Percentiles rank a stretch among this genome's conserved stretches.
Evolutionary conservation across 805 yeast species (phyloP).

Genomic region (Pichia pseudocactophila): DNA sequence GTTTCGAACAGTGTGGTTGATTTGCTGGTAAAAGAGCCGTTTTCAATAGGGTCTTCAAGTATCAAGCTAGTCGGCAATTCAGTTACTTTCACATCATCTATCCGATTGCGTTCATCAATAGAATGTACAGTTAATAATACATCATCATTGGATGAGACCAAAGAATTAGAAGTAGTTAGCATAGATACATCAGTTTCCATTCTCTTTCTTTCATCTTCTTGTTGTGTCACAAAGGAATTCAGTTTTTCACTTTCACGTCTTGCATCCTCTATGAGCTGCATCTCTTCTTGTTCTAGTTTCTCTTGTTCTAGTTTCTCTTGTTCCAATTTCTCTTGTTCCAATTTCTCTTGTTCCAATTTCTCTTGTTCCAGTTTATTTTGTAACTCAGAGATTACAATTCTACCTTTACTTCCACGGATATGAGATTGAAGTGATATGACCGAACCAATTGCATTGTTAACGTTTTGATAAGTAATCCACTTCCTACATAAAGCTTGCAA

Average conservation of each 20-base stretch:
- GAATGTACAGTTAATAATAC: no score
- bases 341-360: slow-evolving; percentile 82
- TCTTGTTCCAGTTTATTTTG: slow-evolving; percentile 84
- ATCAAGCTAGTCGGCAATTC: no score
- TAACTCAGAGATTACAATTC: slow-evolving; percentile 51
- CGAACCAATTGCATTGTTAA: slow-evolving; percentile 27
- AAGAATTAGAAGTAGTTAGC: not conserved
- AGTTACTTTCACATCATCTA: no score
- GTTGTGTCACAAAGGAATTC: slow-evolving; percentile 25
- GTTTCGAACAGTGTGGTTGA: not conserved
- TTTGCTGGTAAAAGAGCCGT: not conserved
- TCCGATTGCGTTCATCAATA: no score
- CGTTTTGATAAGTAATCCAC: slow-evolving; percentile 34
- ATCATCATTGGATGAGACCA: no score
- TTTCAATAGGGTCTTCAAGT: no score
- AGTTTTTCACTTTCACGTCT: slow-evolving; percentile 39
- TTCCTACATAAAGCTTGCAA: slow-evolving; percentile 66
- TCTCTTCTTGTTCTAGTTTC: no score
- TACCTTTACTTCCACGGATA: slow-evolving; percentile 40
- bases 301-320: no score
- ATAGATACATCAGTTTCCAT: slow-evolving; percentile 19
- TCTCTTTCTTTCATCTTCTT: slow-evolving; percentile 34
- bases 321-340: no score
- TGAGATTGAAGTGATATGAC: slow-evolving; percentile 36
- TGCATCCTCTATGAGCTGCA: no score